Evolutionary conservation across 192 early-diverging fungal species (phyloP).

Genomic region (Mortierella claussenii): DNA sequence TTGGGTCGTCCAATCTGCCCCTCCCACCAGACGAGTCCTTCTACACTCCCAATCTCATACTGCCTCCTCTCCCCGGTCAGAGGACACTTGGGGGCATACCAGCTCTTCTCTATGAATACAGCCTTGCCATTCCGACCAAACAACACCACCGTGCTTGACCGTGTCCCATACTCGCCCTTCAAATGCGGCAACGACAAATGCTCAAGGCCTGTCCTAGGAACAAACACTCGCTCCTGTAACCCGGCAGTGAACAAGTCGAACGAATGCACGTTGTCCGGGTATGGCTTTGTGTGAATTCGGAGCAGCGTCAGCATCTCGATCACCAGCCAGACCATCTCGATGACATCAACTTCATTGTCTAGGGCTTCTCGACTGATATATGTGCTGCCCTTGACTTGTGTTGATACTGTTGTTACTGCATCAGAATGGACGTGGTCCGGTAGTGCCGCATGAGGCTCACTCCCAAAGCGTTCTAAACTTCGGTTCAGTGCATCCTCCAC

Average conservation of each 20-base stretch:
- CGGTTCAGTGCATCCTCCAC: slow-evolving; percentile 28
- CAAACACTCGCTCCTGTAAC: slow-evolving; percentile 20
- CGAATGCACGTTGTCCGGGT: not conserved
- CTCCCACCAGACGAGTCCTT: slow-evolving; percentile 34
- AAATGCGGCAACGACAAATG: not conserved
- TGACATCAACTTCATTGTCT: slow-evolving; percentile 2
- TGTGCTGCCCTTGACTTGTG: not conserved
- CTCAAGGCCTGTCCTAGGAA: slow-evolving; percentile 2
- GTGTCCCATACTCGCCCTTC: slow-evolving; percentile 21
- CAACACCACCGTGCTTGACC: slow-evolving; percentile 20
- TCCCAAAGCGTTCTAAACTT: slow-evolving; percentile 18
- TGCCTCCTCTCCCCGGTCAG: not conserved
- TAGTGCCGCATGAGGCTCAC: not conserved
- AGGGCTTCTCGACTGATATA: not conserved
- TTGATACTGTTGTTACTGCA: not conserved
- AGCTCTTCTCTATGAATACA: slow-evolving; percentile 27
- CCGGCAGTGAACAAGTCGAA: not conserved
- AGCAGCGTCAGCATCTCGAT: slow-evolving; percentile 20
- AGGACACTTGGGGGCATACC: slow-evolving; percentile 3
- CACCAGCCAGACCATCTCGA: slow-evolving; percentile 28
- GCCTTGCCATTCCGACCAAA: slow-evolving; percentile 16
- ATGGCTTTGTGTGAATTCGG: slow-evolving; percentile 1
- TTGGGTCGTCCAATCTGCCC: slow-evolving; percentile 17
- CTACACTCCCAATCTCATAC: slow-evolving; percentile 3
- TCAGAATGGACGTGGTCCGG: not conserved